Base-by-base conservation (phyloP, 805 yeast species). In the Candida krabiensis region DNA sequence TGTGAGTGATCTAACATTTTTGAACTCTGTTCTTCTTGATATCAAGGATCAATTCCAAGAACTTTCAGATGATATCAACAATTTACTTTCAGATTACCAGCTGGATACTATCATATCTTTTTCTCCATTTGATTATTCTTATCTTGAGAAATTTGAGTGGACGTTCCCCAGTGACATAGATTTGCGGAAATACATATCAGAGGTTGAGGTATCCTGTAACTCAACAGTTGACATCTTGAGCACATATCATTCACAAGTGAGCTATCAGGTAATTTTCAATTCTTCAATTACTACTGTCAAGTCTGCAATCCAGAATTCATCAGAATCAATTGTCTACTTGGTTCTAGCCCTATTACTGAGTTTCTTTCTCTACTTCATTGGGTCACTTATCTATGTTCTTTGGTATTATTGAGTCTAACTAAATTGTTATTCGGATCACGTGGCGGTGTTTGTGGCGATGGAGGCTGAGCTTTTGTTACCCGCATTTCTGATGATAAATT, bases 401-500 rank as follows among this genome's bases (percentile, higher is more conserved):
- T 21, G 7, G 11, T 21, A 8, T 11, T 11, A 21, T 21, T 21
- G 24, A 21, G 7, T 7, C 7, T 21, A 8, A 7, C 11, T 7
- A 11, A 21, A 8, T 21, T 11, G 7, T 21, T 21, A 21, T 11
- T 11, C 7, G 9, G 11, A 28, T 13, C 16, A 13, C 17, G 23
- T 26, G 4, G 29, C 15, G 11, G 15, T 14, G 23, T 19, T 34
- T 9, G n/a, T 14, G 4, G 22, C 11, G 23, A 11, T 19, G 24
- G n/a, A 15, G 14, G 13, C 7, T 14, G 13, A 7, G 8, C 12
- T n/a, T 8, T 12, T 14, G 33, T 39, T 39, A 39, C 43, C 43
- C 43, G 38, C 39, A 31, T 25, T 22, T 28, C 15, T 26, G 31
- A 18, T 22, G 36, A 23, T 25, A 34, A 34, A 34, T 33, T 39